phyloP scores from a whole-genome alignment of 208 protist species.

The Wallacemonas sp. region DNA sequence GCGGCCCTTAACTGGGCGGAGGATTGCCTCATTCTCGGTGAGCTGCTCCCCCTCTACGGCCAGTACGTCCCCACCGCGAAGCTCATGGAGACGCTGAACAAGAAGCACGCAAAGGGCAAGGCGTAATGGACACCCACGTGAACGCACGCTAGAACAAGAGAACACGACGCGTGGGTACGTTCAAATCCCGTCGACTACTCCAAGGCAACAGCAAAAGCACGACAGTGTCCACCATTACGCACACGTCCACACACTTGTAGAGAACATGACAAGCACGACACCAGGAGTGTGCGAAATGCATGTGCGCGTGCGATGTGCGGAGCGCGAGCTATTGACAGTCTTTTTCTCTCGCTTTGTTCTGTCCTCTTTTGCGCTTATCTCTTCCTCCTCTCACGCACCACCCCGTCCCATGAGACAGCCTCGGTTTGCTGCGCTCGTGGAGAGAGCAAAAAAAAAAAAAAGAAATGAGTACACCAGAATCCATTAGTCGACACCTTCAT shows the following conservation, averaged over 20 bases:
- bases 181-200: too few relatives aligned
- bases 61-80: slow-evolving; percentile 79
- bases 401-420: not conserved
- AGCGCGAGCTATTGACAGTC: too few relatives aligned
- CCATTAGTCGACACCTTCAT: slow-evolving; percentile 9
- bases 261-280: too few relatives aligned
- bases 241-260: too few relatives aligned
- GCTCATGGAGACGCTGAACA: slow-evolving; percentile 77
- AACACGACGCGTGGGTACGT: too few relatives aligned
- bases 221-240: too few relatives aligned
- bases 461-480: not conserved
- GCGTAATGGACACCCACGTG: not conserved
- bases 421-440: not conserved
- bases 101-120: slow-evolving; percentile 51
- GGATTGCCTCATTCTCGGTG: slow-evolving; percentile 83
- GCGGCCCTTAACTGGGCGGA: slow-evolving; percentile 74
- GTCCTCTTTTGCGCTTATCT: not conserved
- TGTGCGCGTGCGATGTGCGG: too few relatives aligned
- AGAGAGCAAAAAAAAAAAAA: not conserved
- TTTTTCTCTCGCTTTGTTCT: not conserved
- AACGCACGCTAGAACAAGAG: too few relatives aligned
- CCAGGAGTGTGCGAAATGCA: too few relatives aligned
- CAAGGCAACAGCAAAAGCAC: too few relatives aligned
- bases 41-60: slow-evolving; percentile 63
- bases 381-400: not conserved